These are phyloP conservation scores for Paraphaeosphaeria sporulosa DNA, from an alignment of 2,329 filamentous ascomycete species.

Conservation along the genomic window DNA sequence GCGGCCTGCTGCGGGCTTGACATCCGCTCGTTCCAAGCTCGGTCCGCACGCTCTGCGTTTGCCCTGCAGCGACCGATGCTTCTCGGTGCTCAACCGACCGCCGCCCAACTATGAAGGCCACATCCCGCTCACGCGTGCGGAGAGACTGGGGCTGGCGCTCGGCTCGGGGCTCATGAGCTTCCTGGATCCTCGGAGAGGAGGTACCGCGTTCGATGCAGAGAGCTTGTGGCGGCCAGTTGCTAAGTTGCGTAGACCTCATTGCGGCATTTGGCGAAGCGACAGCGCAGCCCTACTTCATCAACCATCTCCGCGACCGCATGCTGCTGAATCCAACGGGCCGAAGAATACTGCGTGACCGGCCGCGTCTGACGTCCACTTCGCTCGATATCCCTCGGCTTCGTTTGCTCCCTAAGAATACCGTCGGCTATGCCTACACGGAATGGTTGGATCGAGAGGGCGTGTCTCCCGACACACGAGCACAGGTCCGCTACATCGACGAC, in stretches of 20 bases:
- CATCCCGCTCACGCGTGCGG: constrained; percentile 81
- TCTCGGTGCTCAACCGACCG: constrained; percentile 86
- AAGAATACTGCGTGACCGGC: constrained; percentile 87
- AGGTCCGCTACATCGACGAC: constrained; percentile 90
- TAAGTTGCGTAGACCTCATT: constrained; percentile 74
- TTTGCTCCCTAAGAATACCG: constrained; percentile 71
- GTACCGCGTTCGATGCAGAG: constrained; percentile 52
- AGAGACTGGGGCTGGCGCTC: constrained; percentile 74
- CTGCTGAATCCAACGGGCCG: constrained; percentile 82
- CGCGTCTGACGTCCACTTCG: constrained; percentile 80
- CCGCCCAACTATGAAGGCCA: constrained; percentile 90
- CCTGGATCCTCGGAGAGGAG: constrained; percentile 80
- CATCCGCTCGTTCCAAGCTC: constrained; percentile 11
- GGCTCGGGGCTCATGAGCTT: constrained; percentile 68
- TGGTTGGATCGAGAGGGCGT: constrained; percentile 97
- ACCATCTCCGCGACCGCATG: constrained; percentile 91
- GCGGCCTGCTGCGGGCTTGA: constrained; percentile 11
- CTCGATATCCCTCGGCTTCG: constrained; percentile 76
- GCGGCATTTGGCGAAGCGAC: constrained; percentile 94
- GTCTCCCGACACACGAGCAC: constrained; percentile 83
- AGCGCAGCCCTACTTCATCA: constrained; percentile 92
- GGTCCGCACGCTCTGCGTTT: constrained; percentile 18
- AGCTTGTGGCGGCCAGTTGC: neutral
- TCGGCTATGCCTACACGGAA: constrained; percentile 81
- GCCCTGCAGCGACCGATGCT: constrained; percentile 56